These are phyloP conservation scores for Fusarium anguioides DNA, from an alignment of 2,329 filamentous ascomycete genomes.

Conservation along the genomic window DNA sequence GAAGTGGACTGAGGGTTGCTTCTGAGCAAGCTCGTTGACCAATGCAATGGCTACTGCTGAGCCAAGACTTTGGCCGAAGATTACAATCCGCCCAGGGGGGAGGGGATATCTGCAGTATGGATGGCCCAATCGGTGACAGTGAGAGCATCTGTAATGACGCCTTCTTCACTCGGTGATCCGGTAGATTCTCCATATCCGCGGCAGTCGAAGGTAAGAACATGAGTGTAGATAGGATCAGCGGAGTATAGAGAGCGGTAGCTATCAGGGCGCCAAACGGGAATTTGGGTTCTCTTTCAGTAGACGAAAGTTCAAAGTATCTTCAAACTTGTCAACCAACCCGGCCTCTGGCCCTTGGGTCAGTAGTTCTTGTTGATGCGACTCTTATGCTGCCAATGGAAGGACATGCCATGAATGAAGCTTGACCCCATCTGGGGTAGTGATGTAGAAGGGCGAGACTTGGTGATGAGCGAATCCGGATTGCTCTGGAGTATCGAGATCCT, in stretches of 20 bases:
- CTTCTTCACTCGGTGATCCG: conserved; percentile 65
- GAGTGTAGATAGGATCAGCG: conserved; percentile 61
- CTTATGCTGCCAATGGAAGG: conserved; percentile 64
- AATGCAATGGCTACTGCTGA: conserved; percentile 53
- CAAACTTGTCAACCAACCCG: conserved; percentile 12
- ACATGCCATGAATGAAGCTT: conserved; percentile 79
- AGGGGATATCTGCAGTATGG: conserved; percentile 63
- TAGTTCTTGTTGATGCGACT: conserved; percentile 57
- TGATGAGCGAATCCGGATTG: conserved; percentile 76
- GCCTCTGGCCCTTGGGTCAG: conserved; percentile 44
- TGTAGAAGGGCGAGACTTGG: conserved; percentile 76
- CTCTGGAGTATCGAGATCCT: conserved; percentile 70
- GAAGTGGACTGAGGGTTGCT: conserved; percentile 46
- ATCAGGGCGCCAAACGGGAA: conserved; percentile 58
- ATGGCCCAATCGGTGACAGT: conserved; percentile 65
- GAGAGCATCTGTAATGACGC: conserved; percentile 64
- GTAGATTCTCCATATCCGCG: conserved; percentile 67
- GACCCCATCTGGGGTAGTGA: conserved; percentile 72
- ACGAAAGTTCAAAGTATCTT: conserved; percentile 51
- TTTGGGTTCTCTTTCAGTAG: conserved; percentile 59
- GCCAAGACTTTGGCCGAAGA: conserved; percentile 70
- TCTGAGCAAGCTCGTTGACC: conserved; percentile 46
- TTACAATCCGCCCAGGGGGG: conserved; percentile 64
- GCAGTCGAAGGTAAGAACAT: conserved; percentile 70
- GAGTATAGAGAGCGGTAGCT: conserved; percentile 68